Conservation (phyloP, 305 asterid genomes). For the Solanum aculeatissimum region DNA sequence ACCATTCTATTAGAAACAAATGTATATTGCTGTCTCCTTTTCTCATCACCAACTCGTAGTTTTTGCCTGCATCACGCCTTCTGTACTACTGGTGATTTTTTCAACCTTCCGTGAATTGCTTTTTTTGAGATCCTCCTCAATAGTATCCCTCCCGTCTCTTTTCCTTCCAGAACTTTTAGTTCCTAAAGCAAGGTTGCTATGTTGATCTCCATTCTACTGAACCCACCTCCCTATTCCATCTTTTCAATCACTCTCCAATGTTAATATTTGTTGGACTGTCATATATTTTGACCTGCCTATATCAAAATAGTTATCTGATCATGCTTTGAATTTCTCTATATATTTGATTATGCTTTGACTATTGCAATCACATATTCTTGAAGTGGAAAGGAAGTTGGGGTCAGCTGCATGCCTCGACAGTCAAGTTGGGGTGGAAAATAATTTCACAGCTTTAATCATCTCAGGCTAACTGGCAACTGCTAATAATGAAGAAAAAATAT, state of each 20-base stretch:
- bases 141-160: background rate
- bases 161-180: background rate
- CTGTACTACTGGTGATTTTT: background rate
- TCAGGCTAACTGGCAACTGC: background rate
- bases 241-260: background rate
- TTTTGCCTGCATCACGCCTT: background rate
- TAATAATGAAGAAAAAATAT: background rate
- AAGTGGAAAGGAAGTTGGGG: background rate
- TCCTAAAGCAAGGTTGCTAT: background rate
- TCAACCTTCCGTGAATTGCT: background rate
- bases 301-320: background rate
- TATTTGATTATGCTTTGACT: background rate
- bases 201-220: background rate
- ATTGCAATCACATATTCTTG: background rate
- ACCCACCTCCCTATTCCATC: background rate
- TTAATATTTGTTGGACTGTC: background rate
- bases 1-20: background rate
- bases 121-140: background rate
- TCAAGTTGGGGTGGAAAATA: background rate
- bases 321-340: background rate
- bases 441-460: background rate
- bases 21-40: background rate
- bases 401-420: background rate
- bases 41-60: background rate
- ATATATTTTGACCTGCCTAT: background rate